phyloP scores from a whole-genome alignment of 2,329 filamentous ascomycete species.

The Fusarium ramigenum region DNA sequence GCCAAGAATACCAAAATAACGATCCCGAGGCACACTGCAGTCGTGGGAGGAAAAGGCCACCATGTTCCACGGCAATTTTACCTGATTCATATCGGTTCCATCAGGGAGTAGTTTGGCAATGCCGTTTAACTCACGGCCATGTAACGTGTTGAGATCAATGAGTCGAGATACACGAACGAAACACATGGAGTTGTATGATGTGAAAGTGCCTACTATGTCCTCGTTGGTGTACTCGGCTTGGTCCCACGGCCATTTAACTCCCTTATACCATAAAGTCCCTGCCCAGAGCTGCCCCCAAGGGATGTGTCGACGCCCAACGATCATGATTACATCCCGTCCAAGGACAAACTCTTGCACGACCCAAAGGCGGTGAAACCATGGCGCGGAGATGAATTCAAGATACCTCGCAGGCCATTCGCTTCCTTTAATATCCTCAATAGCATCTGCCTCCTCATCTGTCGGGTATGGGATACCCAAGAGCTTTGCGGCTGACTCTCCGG shows the following conservation, averaged over 20 bases:
- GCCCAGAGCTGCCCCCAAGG: constrained; percentile 7
- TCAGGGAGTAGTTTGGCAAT: not conserved
- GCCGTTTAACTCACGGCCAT: not conserved
- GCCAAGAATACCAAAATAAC: constrained; percentile 12
- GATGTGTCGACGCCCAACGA: not conserved
- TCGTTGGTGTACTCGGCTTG: accelerated
- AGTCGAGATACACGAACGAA: not conserved
- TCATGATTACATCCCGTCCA: not conserved
- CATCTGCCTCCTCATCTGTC: not conserved
- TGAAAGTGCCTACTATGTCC: accelerated
- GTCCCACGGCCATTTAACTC: not conserved
- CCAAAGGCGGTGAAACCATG: constrained; percentile 21
- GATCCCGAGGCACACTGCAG: not conserved
- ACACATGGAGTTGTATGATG: not conserved
- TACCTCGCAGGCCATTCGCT: not conserved
- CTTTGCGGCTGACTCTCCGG: not conserved
- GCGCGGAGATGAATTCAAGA: not conserved
- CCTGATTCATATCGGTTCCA: not conserved
- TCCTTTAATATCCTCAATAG: not conserved
- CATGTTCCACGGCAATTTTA: not conserved
- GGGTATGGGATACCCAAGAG: not conserved
- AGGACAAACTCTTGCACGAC: constrained; percentile 23
- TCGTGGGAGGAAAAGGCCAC: not conserved
- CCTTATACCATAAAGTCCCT: not conserved
- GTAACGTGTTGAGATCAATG: not conserved